Base-by-base conservation (phyloP, 306 rosid genomes). In the Astragalus membranaceus region DNA sequence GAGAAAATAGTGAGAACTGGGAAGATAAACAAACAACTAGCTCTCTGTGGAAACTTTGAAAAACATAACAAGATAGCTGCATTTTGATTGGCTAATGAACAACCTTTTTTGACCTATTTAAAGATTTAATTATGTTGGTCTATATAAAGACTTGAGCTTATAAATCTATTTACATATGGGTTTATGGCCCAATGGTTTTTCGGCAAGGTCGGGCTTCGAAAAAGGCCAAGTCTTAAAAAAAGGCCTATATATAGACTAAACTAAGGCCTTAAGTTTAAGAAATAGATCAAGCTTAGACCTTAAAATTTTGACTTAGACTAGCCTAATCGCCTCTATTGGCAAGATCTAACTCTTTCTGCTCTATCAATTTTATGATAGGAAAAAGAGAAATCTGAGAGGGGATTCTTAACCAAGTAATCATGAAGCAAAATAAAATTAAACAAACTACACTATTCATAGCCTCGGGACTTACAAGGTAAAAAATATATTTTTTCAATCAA, bases 351-450 rank as follows among this genome's bases (percentile, higher is more conserved):
- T 42, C 23, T 56, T 33, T 47, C 48, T 37, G 35, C n/a, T 26
- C 16, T 10, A 62, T 12, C 33, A 15, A 39, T 54, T 37, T 11
- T 55, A 64, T 52, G 6, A 29, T 29, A 29, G 42, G 58, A 60
- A 43, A 33, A 20, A 33, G 42, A 30, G 30, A 61, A 43, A n/a
- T 52, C 2, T 35, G 60, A 16, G 37, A 44, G 54, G 23, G 47
- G 13, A 30, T 67, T 36, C 37, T 68, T 63, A 39, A 35, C 67
- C 42, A 70, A 0, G 41, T 42, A 59, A 49, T 30, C 64, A 52
- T 14, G 66, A 64, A 78, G 26, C 67, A 55, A 43, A 39, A 56
- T 57, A 10, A 39, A 52, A 54, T 42, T 35, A 64, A 63, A 37
- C 14, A 44, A 70, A 30, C 57, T 16, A 44, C 29, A 58, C 60